Evolutionary conservation across 495 filamentous ascomycete genomes (phyloP).

Genomic region (Parathielavia hyrcaniae): DNA sequence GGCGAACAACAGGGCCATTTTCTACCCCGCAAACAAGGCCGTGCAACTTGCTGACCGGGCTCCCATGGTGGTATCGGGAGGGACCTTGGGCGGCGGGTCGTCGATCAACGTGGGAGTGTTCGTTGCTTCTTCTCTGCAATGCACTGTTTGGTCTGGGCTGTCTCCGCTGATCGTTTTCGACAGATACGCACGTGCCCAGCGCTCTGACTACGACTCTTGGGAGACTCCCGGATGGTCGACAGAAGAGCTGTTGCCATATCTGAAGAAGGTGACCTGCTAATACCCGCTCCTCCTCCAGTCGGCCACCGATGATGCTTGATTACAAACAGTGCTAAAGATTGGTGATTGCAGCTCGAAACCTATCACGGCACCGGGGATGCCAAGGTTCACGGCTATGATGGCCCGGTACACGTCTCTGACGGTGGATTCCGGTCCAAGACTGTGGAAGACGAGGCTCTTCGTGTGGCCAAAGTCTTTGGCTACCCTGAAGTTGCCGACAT

Average conservation of each 20-base stretch:
- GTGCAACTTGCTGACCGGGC: slow-evolving; percentile 31
- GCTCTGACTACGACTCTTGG: slow-evolving; percentile 49
- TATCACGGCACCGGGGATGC: slow-evolving; percentile 35
- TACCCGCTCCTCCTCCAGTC: background rate
- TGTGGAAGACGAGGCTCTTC: slow-evolving; percentile 40
- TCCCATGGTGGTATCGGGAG: slow-evolving; percentile 47
- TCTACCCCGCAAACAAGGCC: slow-evolving; percentile 28
- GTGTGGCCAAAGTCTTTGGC: slow-evolving; percentile 38
- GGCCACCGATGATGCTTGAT: background rate
- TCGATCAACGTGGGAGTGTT: too few species aligned
- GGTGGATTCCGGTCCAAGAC: slow-evolving; percentile 32
- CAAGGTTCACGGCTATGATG: slow-evolving; percentile 41
- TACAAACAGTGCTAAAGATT: too few species aligned
- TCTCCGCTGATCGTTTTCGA: too few species aligned
- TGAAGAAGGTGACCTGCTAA: slow-evolving; percentile 51
- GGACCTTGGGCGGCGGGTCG: slow-evolving; percentile 53
- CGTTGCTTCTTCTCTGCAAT: too few species aligned
- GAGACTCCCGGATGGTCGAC: slow-evolving; percentile 46
- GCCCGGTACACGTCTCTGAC: slow-evolving; percentile 45
- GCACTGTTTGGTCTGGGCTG: too few species aligned
- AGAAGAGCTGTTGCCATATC: slow-evolving; percentile 46
- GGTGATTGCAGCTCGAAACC: slow-evolving; percentile 42
- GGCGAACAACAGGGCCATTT: slow-evolving; percentile 30
- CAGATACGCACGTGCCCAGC: slow-evolving; percentile 40
- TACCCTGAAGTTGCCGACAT: slow-evolving; percentile 40